Percentiles rank a stretch among this genome's conserved stretches.
These are phyloP conservation scores for Colletotrichum liaoningense DNA, from an alignment of 2,329 filamentous ascomycete genomes.

Conservation along the genomic window DNA sequence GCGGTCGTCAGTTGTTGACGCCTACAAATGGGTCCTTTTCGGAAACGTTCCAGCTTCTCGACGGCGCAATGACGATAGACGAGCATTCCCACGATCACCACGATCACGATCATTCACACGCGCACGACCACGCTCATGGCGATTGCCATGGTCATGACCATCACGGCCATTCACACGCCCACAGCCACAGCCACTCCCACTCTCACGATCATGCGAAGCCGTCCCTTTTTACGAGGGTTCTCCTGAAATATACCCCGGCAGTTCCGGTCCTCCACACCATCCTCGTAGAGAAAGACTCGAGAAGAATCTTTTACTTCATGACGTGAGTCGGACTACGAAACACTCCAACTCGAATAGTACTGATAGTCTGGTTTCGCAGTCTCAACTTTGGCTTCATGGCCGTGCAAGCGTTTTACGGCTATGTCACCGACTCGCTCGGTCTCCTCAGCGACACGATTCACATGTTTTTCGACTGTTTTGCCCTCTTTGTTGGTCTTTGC, in stretches of 20 bases:
- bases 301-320: slow-evolving; percentile 98
- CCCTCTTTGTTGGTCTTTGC: slow-evolving; percentile 87
- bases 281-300: slow-evolving; percentile 89
- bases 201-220: slow-evolving; percentile 57
- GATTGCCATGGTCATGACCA: slow-evolving; percentile 46
- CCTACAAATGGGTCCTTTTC: slow-evolving; percentile 38
- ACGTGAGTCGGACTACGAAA: slow-evolving; percentile 63
- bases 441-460: slow-evolving; percentile 98
- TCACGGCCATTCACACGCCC: slow-evolving; percentile 41
- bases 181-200: slow-evolving; percentile 42
- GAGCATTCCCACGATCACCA: slow-evolving; percentile 42
- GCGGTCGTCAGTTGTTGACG: slow-evolving; percentile 53
- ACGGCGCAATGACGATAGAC: slow-evolving; percentile 30
- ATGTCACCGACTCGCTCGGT: slow-evolving; percentile 90
- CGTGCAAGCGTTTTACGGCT: slow-evolving; percentile 94
- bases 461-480: slow-evolving; percentile 99
- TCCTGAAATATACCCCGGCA: slow-evolving; percentile 76
- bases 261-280: slow-evolving; percentile 89
- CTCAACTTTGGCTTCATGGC: slow-evolving; percentile 96
- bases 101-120: slow-evolving; percentile 37
- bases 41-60: slow-evolving; percentile 30
- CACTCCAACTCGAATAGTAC: slow-evolving; percentile 13
- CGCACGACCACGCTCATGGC: slow-evolving; percentile 38
- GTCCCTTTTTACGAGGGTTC: slow-evolving; percentile 77
- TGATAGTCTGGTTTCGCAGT: slow-evolving; percentile 55